These are phyloP conservation scores for Aspergillus sp. DNA, from an alignment of 2,329 filamentous ascomycete genomes.

Conservation along the genomic window DNA sequence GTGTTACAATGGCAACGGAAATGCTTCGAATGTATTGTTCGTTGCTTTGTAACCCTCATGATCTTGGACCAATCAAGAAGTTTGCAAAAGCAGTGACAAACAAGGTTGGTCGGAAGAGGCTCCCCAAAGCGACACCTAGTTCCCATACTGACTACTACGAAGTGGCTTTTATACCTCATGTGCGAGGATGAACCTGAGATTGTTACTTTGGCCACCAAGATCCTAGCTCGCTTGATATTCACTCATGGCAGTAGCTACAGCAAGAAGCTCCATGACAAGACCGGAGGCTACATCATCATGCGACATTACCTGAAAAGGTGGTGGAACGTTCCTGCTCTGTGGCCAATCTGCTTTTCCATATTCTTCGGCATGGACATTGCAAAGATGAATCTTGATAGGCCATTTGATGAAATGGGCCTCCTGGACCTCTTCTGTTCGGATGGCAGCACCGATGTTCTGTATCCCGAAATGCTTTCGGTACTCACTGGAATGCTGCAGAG, in stretches of 20 bases:
- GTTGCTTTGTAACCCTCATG: slow-evolving; percentile 72
- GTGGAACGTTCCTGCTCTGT: slow-evolving; percentile 82
- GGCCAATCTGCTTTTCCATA: slow-evolving; percentile 85
- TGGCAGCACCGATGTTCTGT: slow-evolving; percentile 63
- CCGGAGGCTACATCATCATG: slow-evolving; percentile 84
- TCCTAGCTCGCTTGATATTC: slow-evolving; percentile 80
- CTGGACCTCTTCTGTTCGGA: slow-evolving; percentile 64
- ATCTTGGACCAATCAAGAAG: slow-evolving; percentile 68
- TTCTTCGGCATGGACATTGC: slow-evolving; percentile 81
- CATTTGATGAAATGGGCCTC: slow-evolving; percentile 72
- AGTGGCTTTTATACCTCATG: slow-evolving; percentile 90
- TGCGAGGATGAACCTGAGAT: slow-evolving; percentile 83
- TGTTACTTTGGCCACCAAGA: slow-evolving; percentile 75
- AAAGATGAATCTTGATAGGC: slow-evolving; percentile 67
- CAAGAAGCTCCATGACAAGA: slow-evolving; percentile 80
- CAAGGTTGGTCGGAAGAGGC: slow-evolving; percentile 59
- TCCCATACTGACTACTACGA: slow-evolving; percentile 10
- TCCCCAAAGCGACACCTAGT: not conserved
- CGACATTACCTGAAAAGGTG: slow-evolving; percentile 76
- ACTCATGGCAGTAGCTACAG: slow-evolving; percentile 78
- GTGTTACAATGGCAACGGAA: slow-evolving; percentile 68
- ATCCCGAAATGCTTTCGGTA: slow-evolving; percentile 75
- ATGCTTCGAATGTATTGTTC: slow-evolving; percentile 75
- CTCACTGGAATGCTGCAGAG: slow-evolving; percentile 85
- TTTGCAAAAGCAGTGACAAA: slow-evolving; percentile 95